Evolutionary conservation across 176 grass and related monocot genomes (phyloP).

Genomic region (Carex kokanica): DNA sequence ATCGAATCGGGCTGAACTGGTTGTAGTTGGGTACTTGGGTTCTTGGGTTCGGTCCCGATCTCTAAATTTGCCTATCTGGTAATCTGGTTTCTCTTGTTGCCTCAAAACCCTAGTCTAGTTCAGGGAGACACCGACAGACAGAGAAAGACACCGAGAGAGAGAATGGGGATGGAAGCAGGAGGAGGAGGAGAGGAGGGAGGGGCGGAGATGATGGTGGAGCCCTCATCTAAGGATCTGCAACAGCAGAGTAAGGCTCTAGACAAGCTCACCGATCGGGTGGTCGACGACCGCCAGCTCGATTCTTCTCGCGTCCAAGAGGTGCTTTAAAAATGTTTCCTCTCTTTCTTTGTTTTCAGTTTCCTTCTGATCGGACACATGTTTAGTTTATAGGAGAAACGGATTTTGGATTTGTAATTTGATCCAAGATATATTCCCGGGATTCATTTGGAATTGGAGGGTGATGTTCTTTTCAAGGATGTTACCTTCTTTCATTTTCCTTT

Average conservation of each 20-base stretch:
- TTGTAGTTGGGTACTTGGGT: neutral
- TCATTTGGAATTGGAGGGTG: no score
- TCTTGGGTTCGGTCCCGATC: neutral
- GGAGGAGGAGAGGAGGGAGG: slow-evolving; percentile 40
- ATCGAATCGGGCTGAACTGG: neutral
- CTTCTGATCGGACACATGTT: neutral
- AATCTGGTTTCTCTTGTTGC: neutral
- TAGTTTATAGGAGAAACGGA: neutral
- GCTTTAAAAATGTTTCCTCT: neutral
- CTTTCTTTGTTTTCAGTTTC: neutral
- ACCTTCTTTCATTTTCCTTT: no score
- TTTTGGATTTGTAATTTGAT: no score
- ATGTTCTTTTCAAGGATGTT: no score
- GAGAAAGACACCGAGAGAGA: neutral
- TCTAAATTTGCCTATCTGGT: neutral
- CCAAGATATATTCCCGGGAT: no score
- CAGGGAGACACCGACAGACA: neutral
- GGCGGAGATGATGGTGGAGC: slow-evolving; percentile 27
- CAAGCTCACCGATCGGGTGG: slow-evolving; percentile 94
- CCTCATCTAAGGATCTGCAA: slow-evolving; percentile 74
- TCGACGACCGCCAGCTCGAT: slow-evolving; percentile 97
- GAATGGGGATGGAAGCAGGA: slow-evolving; percentile 27
- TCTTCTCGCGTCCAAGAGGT: slow-evolving; percentile 90
- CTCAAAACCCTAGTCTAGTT: slow-evolving; percentile 10
- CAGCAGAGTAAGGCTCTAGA: slow-evolving; percentile 99